phyloP scores from a whole-genome alignment of 768 basidiomycete species.

The Psilocybe subaeruginosa region DNA sequence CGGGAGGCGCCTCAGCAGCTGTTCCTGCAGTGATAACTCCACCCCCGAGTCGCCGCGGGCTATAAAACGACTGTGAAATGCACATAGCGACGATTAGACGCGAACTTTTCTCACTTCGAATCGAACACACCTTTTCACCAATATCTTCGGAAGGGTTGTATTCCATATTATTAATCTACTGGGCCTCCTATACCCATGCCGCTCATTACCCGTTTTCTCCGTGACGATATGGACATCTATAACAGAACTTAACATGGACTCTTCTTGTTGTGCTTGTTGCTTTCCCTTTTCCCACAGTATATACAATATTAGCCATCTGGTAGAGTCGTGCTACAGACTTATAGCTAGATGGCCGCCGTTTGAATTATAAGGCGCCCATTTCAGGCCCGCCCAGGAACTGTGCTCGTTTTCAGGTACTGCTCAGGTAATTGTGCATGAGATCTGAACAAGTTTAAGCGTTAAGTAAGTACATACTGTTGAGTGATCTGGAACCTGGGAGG shows the following conservation, averaged over 20 bases:
- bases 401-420: neutral
- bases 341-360: neutral
- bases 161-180: neutral
- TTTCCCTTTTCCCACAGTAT: neutral
- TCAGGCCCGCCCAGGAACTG: neutral
- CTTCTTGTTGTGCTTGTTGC: neutral
- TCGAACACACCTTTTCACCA: no score
- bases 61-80: neutral
- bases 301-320: neutral
- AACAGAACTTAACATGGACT: neutral
- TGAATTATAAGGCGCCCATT: neutral
- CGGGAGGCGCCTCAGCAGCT: constrained; percentile 17
- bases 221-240: neutral
- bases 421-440: neutral
- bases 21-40: constrained; percentile 20
- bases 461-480: neutral
- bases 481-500: neutral
- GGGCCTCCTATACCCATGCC: neutral
- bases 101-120: neutral
- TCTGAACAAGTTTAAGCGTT: neutral
- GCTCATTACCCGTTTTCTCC: neutral
- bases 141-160: neutral
- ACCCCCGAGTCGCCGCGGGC: constrained; percentile 19
- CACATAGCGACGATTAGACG: neutral
- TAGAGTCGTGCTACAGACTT: neutral